Percentiles rank a stretch among this genome's conserved stretches.
These are phyloP conservation scores for Moricandia moricandioides DNA, from an alignment of 345 rosid genomes.

Conservation along the genomic window DNA sequence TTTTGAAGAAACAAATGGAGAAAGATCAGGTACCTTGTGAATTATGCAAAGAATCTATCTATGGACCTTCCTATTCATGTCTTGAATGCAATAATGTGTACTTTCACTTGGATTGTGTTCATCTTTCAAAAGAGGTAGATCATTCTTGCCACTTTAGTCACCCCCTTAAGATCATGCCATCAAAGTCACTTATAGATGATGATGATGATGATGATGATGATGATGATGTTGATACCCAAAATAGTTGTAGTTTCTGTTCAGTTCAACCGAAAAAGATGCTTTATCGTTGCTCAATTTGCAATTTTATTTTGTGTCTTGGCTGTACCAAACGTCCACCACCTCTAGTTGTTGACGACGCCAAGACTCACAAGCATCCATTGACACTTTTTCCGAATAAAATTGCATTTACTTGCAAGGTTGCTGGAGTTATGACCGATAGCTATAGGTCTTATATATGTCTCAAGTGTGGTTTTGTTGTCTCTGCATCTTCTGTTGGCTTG, in stretches of 20 bases:
- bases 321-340: conserved; percentile 16
- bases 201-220: neutral
- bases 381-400: neutral
- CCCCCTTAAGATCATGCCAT: neutral
- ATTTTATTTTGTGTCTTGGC: neutral
- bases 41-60: neutral
- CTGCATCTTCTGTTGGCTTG: neutral
- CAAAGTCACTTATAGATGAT: neutral
- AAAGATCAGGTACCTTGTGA: neutral
- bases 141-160: conserved; percentile 7
- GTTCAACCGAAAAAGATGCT: neutral
- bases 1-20: neutral
- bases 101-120: neutral
- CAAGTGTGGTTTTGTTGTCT: neutral
- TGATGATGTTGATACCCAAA: neutral
- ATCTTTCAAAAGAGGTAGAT: neutral
- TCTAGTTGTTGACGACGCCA: neutral
- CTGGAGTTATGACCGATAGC: neutral
- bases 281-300: conserved; percentile 8
- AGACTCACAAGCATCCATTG: conserved; percentile 3
- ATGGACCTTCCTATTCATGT: neutral
- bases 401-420: neutral
- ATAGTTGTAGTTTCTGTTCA: neutral
- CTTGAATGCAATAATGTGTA: neutral
- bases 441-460: neutral